Conservation (phyloP, 1,284 basidiomycete species). For the Ganoderma boninense region DNA sequence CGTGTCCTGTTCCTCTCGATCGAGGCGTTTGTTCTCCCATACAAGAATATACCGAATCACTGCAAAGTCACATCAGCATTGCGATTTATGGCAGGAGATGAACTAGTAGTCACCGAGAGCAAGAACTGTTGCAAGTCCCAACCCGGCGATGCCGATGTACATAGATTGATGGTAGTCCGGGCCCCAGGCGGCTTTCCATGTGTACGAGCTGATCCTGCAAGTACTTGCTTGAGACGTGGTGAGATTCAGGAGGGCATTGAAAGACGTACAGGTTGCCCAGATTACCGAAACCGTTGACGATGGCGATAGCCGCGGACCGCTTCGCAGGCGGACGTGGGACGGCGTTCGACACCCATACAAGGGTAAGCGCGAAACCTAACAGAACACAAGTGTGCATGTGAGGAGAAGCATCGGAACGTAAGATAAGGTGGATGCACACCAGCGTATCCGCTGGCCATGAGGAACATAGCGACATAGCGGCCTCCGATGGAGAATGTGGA, state of each 20-base stretch:
- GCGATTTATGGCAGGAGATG: no score
- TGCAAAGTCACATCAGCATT: constrained; percentile 21
- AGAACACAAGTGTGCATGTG: background rate
- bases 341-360: constrained; percentile 71
- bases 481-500: constrained; percentile 61
- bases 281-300: constrained; percentile 52
- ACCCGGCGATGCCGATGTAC: constrained; percentile 45
- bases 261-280: constrained; percentile 47
- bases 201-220: constrained; percentile 47
- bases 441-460: constrained; percentile 65
- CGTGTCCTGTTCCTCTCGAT: constrained; percentile 45
- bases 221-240: background rate
- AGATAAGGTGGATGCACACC: constrained; percentile 46
- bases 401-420: background rate
- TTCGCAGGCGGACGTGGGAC: constrained; percentile 72
- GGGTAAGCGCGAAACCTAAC: constrained; percentile 64
- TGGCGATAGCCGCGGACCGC: constrained; percentile 55
- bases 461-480: constrained; percentile 71
- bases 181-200: constrained; percentile 49
- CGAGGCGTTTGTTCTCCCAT: constrained; percentile 45
- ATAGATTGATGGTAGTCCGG: constrained; percentile 50
- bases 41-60: constrained; percentile 48
- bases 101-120: constrained; percentile 36
- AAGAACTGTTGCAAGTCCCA: constrained; percentile 40
- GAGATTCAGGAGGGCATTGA: background rate